A percentile compares a stretch with the other conserved stretches of the same genome.
Evolutionary conservation across 192 early-diverging fungal species (phyloP).

Genomic region (Spizellomyces sp.): DNA sequence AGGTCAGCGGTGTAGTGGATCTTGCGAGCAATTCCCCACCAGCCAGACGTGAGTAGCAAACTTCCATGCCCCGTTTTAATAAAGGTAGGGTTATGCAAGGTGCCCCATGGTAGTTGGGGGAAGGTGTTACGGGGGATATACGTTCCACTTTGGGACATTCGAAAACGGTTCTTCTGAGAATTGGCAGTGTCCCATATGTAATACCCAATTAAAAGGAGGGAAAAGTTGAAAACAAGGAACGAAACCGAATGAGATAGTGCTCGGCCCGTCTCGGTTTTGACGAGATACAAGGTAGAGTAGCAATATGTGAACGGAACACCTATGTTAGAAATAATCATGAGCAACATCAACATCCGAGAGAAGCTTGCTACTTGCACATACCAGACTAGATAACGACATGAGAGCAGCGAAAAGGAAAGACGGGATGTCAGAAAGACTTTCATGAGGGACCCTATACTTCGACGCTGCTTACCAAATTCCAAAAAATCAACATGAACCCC

Average conservation of each 20-base stretch:
- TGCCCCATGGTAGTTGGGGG: conserved; percentile 52
- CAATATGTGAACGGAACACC: conserved; percentile 90
- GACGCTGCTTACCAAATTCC: conserved; percentile 34
- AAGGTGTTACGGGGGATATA: conserved; percentile 86
- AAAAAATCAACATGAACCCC: conserved; percentile 61
- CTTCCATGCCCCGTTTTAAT: conserved; percentile 83
- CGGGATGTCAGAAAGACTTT: too few species aligned
- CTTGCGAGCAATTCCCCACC: conserved; percentile 94
- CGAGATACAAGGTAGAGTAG: conserved; percentile 77
- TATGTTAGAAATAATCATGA: conserved; percentile 25
- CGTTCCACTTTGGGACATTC: conserved; percentile 65
- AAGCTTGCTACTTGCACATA: not conserved
- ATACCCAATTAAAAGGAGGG: conserved; percentile 64
- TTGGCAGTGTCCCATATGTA: conserved; percentile 74
- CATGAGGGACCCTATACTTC: too few species aligned
- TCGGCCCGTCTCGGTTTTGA: conserved; percentile 60
- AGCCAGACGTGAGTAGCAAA: conserved; percentile 80
- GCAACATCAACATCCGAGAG: not conserved
- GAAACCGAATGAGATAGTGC: conserved; percentile 44
- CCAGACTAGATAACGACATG: not conserved
- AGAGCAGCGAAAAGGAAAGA: not conserved
- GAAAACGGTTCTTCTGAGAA: conserved; percentile 85
- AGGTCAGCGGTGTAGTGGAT: conserved; percentile 93
- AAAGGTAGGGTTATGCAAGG: conserved; percentile 69
- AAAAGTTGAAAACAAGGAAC: conserved; percentile 46